A percentile compares a stretch with the other conserved stretches of the same genome.
These are phyloP conservation scores for Colletotrichum agaves DNA, from an alignment of 2,329 filamentous ascomycete species.

Conservation along the genomic window DNA sequence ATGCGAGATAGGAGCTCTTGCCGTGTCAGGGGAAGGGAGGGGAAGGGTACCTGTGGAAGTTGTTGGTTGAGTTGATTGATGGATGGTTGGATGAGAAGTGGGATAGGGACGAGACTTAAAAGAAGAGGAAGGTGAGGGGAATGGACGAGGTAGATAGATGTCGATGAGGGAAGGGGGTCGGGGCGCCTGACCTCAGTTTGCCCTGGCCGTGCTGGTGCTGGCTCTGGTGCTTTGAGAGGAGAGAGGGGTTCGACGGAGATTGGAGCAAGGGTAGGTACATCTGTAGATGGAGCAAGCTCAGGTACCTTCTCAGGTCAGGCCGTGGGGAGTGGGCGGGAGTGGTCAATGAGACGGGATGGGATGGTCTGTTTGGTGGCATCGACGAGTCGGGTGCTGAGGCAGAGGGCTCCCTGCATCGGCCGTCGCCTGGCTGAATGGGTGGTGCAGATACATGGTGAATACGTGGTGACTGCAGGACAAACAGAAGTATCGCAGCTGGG, in stretches of 20 bases:
- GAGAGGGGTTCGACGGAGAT: constrained; percentile 1
- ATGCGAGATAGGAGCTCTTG: constrained; percentile 3
- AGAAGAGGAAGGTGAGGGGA: constrained; percentile 12
- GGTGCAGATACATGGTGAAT: not conserved
- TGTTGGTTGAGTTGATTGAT: constrained; percentile 21
- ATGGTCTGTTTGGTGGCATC: not conserved
- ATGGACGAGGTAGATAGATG: constrained; percentile 25
- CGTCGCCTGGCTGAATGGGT: not conserved
- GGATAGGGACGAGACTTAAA: constrained; percentile 33
- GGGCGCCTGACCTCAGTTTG: constrained; percentile 25
- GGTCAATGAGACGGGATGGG: not conserved
- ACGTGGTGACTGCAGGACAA: not conserved
- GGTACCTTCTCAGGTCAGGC: not conserved
- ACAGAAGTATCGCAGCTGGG: constrained; percentile 5
- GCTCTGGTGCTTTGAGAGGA: constrained; percentile 7
- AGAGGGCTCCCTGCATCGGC: constrained; percentile 13
- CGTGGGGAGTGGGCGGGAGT: not conserved
- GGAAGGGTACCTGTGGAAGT: constrained; percentile 28
- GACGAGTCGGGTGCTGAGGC: constrained; percentile 11
- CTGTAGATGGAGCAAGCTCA: not conserved
- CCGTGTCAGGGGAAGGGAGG: not conserved
- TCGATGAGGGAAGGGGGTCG: constrained; percentile 22
- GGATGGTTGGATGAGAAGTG: constrained; percentile 16
- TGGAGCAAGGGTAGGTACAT: constrained; percentile 7
- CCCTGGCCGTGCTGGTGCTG: constrained; percentile 2